Conservation (phyloP, 768 basidiomycete species). For the Cytidiella melzeri region DNA sequence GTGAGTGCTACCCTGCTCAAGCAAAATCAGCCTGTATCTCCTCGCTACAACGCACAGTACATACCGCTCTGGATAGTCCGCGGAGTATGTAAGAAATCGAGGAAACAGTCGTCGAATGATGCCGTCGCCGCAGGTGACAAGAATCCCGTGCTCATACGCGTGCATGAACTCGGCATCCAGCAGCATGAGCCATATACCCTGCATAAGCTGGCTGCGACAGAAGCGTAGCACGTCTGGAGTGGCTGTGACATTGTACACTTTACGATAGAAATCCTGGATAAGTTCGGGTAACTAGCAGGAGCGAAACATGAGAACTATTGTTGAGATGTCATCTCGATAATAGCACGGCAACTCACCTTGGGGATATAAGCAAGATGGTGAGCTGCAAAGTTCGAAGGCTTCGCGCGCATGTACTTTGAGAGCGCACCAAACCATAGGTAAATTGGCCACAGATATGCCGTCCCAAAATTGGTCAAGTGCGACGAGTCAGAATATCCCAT, state of each 20-base stretch:
- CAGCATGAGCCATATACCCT: constrained; percentile 21
- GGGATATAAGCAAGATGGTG: constrained; percentile 43
- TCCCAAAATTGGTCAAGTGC: constrained; percentile 22
- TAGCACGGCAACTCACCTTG: constrained; percentile 23
- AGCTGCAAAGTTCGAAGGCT: constrained; percentile 25
- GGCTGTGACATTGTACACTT: constrained; percentile 8
- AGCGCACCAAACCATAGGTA: constrained; percentile 35
- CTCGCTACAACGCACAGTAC: background rate
- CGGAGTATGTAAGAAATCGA: constrained; percentile 25
- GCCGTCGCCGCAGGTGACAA: constrained; percentile 23
- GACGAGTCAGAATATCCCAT: constrained; percentile 25
- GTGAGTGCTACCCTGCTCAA: constrained; percentile 29
- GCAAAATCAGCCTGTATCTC: background rate
- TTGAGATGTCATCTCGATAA: background rate
- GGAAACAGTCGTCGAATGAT: constrained; percentile 20
- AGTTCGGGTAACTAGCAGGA: constrained; percentile 24
- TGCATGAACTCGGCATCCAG: constrained; percentile 20
- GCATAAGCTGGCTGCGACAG: constrained; percentile 28
- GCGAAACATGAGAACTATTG: background rate
- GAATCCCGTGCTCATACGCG: constrained; percentile 22
- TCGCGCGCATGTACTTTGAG: constrained; percentile 33
- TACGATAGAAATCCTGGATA: constrained; percentile 22
- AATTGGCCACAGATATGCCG: constrained; percentile 31
- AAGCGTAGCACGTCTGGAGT: constrained; percentile 22
- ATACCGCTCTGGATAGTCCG: constrained; percentile 33